Evolutionary conservation across 208 protist genomes (phyloP).

Genomic region (Leishmania mexicana): DNA sequence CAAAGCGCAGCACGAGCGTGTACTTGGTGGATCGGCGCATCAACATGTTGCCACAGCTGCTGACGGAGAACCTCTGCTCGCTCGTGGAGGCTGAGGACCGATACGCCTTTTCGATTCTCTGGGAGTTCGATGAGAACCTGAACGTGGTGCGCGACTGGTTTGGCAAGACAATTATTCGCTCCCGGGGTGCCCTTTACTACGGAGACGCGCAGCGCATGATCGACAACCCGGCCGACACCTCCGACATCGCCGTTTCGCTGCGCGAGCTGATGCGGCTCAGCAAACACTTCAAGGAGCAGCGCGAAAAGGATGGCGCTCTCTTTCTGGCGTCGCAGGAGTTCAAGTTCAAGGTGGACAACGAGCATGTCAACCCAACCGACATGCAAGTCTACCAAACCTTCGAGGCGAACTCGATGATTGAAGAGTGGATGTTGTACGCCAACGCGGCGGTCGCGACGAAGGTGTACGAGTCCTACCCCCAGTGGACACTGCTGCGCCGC

Average conservation of each 20-base stretch:
- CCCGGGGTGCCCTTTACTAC: constrained; percentile 93
- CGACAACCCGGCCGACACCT: constrained; percentile 67
- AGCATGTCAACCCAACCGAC: constrained; percentile 87
- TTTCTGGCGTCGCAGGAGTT: constrained; percentile 92
- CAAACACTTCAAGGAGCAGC: constrained; percentile 80
- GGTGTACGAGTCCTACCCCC: constrained; percentile 82
- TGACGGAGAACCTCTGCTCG: constrained; percentile 97
- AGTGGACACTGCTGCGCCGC: constrained; percentile 87
- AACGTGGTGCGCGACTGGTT: constrained; percentile 91
- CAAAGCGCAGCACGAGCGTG: constrained; percentile 94
- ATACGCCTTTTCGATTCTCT: constrained; percentile 95
- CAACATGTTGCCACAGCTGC: constrained; percentile 97
- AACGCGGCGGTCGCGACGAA: constrained; percentile 90
- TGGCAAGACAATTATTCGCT: constrained; percentile 94
- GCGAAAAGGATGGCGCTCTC: constrained; percentile 85
- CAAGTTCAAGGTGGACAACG: constrained; percentile 91
- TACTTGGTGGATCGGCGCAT: constrained; percentile 97
- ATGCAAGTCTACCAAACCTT: constrained; percentile 92
- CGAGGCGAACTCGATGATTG: constrained; percentile 95
- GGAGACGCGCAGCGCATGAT: constrained; percentile 95
- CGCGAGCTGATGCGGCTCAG: constrained; percentile 80
- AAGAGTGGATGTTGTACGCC: constrained; percentile 98
- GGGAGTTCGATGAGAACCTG: constrained; percentile 90
- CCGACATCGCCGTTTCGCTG: constrained; percentile 76
- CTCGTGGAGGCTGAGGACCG: constrained; percentile 89